Conservation (phyloP, 495 filamentous ascomycete genomes). For the Penicillium ucsense region DNA sequence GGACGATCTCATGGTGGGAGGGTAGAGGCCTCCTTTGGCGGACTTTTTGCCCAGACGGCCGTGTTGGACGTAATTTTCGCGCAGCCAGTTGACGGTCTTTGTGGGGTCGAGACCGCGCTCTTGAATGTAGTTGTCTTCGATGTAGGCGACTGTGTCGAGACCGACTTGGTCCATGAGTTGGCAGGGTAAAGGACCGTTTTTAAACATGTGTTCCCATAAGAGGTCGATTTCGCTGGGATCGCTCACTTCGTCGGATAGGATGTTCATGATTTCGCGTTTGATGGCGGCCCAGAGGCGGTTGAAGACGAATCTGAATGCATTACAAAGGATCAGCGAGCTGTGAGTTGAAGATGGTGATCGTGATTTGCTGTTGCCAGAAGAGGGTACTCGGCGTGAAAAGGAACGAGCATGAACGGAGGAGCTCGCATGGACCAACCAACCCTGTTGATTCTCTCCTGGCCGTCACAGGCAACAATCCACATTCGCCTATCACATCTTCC, state of each 20-base stretch:
- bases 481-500: slow-evolving; percentile 26
- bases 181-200: slow-evolving; percentile 15
- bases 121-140: slow-evolving; percentile 34
- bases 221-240: slow-evolving; percentile 39
- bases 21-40: slow-evolving; percentile 26
- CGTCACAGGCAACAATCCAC: slow-evolving; percentile 28
- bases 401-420: neutral
- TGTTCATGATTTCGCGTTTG: slow-evolving; percentile 42
- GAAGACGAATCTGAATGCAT: slow-evolving; percentile 34
- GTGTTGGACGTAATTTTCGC: slow-evolving; percentile 21
- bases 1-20: slow-evolving; percentile 1
- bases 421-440: slow-evolving; percentile 2
- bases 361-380: too few relatives aligned
- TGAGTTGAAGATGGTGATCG: neutral
- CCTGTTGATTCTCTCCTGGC: slow-evolving; percentile 40
- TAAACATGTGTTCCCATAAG: slow-evolving; percentile 26
- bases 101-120: slow-evolving; percentile 16
- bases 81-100: slow-evolving; percentile 25
- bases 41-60: slow-evolving; percentile 24
- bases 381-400: too few relatives aligned
- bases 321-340: neutral
- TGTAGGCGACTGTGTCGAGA: slow-evolving; percentile 25
- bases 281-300: slow-evolving; percentile 50
- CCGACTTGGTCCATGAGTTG: slow-evolving; percentile 25
- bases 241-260: slow-evolving; percentile 41